Evolutionary conservation across 495 filamentous ascomycete species (phyloP).

Genomic region (Hypoxylon intermedium): DNA sequence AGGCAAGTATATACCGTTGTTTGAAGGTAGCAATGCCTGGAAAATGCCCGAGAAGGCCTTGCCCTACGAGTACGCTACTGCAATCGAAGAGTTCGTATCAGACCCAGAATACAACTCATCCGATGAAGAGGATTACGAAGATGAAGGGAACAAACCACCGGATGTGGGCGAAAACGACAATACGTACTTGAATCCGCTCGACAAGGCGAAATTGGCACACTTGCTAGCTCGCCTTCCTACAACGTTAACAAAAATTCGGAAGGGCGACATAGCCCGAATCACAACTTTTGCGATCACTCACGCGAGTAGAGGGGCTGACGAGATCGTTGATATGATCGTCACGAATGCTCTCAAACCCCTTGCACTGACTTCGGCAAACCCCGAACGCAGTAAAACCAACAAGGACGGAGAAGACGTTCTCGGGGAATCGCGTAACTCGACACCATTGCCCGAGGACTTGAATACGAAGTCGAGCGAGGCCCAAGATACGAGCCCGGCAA

Average conservation of each 20-base stretch:
- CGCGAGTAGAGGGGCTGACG: constrained; percentile 76
- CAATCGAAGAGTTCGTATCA: constrained; percentile 76
- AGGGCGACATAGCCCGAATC: constrained; percentile 85
- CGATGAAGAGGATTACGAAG: constrained; percentile 85
- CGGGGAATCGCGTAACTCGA: constrained; percentile 42
- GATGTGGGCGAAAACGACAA: constrained; percentile 66
- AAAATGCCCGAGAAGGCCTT: constrained; percentile 68
- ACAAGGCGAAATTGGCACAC: constrained; percentile 82
- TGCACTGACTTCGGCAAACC: constrained; percentile 65
- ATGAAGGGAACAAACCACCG: constrained; percentile 67
- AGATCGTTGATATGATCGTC: constrained; percentile 87
- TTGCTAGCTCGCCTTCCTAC: constrained; percentile 82
- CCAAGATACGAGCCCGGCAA: constrained; percentile 72
- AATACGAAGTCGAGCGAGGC: constrained; percentile 39
- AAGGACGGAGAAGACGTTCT: constrained; percentile 48
- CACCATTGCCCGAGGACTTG: constrained; percentile 49
- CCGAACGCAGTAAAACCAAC: constrained; percentile 49
- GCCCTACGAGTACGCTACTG: constrained; percentile 76
- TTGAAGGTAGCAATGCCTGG: constrained; percentile 77
- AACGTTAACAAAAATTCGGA: constrained; percentile 73
- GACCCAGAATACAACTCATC: constrained; percentile 86
- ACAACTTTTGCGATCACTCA: constrained; percentile 91
- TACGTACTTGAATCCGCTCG: constrained; percentile 80
- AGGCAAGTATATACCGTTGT: constrained; percentile 63
- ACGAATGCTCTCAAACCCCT: constrained; percentile 79